Base-by-base conservation (phyloP, 1,139 yeast genomes). In the Nakaseomyces kungkrabaensis region DNA sequence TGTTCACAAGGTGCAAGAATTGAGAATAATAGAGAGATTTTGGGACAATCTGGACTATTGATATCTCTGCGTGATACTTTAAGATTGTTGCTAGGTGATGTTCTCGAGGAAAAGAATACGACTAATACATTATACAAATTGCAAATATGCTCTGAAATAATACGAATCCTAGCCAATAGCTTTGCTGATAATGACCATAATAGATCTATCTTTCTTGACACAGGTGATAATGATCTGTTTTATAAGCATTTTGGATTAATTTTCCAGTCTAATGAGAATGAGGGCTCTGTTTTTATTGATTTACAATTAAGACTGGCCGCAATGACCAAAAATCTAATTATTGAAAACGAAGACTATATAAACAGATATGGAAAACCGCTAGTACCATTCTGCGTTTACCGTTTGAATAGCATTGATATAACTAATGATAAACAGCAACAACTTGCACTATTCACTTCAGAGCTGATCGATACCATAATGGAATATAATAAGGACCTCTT, bases 91-190 rank as follows among this genome's bases (percentile, higher is more conserved):
- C 38, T 64, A 7, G 56, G 52, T 26, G 38, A 48, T 4, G 52
- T 58, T 22, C 52, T 62, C 11, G 51, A 51, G 11, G 40, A 43
- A 5, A 45, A 47, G 13, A 48, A 40, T 10, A 11, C 9, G 10
- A 33, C 41, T 7, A 25, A 32, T 25, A n/a, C 41, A 24, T 33
- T 43, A 10, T 43, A 44, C 5, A 17, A 45, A 4, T 48, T 54
- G 11, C 58, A 53, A 32, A 26, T 66, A 34, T 49, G 54, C 11
- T 61, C 66, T 11, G 68, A 65, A 48, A 26, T 64, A 33, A 53
- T 60, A 2, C 58, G 68, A 49, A 62, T 66, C 46, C 48, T 65
- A 5, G 68, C 68, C 0, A 66, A 66, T 50, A 46, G 60, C 29
- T 45, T 66, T 17, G 62, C 62, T 1, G 68, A 66, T 50, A 62